Percentiles rank a stretch among this genome's conserved stretches.
These are phyloP conservation scores for Aspergillus alliaceus DNA, from an alignment of 2,329 filamentous ascomycete species.

Conservation along the genomic window DNA sequence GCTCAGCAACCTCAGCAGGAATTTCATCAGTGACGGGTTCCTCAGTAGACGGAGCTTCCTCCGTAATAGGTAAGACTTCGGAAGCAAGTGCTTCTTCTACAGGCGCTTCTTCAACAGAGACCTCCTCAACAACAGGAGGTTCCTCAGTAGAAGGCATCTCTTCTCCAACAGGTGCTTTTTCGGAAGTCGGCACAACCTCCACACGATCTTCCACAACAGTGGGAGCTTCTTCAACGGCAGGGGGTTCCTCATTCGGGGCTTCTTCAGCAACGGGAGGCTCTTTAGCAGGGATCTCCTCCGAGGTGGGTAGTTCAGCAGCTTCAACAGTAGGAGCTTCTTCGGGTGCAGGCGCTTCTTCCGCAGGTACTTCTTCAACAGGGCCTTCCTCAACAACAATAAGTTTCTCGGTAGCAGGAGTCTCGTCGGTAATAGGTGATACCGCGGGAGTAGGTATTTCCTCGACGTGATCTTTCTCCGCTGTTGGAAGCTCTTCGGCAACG, in stretches of 20 bases:
- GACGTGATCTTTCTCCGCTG: constrained; percentile 9
- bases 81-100: constrained; percentile 4
- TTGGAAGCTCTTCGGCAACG: constrained; percentile 12
- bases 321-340: constrained; percentile 15
- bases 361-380: constrained; percentile 8
- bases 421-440: constrained; percentile 12
- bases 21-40: constrained; percentile 17
- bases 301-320: constrained; percentile 2
- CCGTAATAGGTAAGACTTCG: constrained; percentile 9
- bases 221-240: constrained; percentile 21
- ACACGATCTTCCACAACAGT: constrained; percentile 7
- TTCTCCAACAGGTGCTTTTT: not conserved
- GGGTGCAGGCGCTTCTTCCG: constrained; percentile 8
- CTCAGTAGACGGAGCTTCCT: constrained; percentile 11
- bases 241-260: constrained; percentile 13
- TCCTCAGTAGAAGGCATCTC: not conserved
- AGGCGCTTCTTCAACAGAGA: constrained; percentile 10
- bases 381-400: constrained; percentile 12
- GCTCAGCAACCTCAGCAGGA: constrained; percentile 3
- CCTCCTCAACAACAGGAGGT: constrained; percentile 7
- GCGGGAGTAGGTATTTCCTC: constrained; percentile 6
- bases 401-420: constrained; percentile 16
- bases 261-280: constrained; percentile 9
- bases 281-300: constrained; percentile 13
- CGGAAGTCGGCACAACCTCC: no score